phyloP scores from a whole-genome alignment of 352 stramenopile species.

The Phytophthora kernoviae region DNA sequence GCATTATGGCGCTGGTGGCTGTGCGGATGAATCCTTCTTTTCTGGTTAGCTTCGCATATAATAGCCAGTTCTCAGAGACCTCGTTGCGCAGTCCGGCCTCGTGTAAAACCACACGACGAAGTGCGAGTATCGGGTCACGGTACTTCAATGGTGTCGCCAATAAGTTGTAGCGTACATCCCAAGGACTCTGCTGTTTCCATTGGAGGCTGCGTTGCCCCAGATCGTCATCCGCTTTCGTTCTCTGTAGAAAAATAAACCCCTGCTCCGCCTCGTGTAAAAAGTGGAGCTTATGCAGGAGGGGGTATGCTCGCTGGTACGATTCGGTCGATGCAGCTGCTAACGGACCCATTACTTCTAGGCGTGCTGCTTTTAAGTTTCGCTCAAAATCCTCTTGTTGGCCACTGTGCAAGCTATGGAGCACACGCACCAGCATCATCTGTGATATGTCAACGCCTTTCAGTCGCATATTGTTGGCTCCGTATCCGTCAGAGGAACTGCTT shows the following conservation, averaged over 20 bases:
- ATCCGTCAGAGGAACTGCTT: slow-evolving; percentile 10
- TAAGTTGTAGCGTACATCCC: slow-evolving; percentile 70
- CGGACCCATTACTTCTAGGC: slow-evolving; percentile 71
- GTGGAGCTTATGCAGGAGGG: slow-evolving; percentile 74
- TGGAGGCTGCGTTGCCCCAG: slow-evolving; percentile 32
- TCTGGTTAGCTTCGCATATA: slow-evolving; percentile 82
- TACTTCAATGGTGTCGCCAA: slow-evolving; percentile 85
- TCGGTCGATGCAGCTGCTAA: slow-evolving; percentile 72
- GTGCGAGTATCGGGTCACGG: slow-evolving; percentile 80
- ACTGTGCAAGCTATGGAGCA: slow-evolving; percentile 76
- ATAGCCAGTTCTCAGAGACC: slow-evolving; percentile 83
- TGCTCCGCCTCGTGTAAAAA: slow-evolving; percentile 81
- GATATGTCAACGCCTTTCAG: slow-evolving; percentile 75
- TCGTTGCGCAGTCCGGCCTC: slow-evolving; percentile 63
- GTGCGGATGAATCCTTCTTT: slow-evolving; percentile 87
- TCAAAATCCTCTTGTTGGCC: slow-evolving; percentile 59
- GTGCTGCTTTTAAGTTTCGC: slow-evolving; percentile 66
- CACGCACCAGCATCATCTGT: slow-evolving; percentile 80
- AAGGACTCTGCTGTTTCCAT: slow-evolving; percentile 72
- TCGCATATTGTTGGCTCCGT: slow-evolving; percentile 29
- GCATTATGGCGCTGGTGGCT: slow-evolving; percentile 84
- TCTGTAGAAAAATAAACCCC: slow-evolving; percentile 65
- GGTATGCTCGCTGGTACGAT: slow-evolving; percentile 81
- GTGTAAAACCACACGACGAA: slow-evolving; percentile 78
- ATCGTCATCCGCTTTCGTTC: slow-evolving; percentile 23